Percentiles rank a stretch among this genome's conserved stretches.
These are phyloP conservation scores for Nakazawaea ambrosiae DNA, from an alignment of 805 yeast species.

Conservation along the genomic window DNA sequence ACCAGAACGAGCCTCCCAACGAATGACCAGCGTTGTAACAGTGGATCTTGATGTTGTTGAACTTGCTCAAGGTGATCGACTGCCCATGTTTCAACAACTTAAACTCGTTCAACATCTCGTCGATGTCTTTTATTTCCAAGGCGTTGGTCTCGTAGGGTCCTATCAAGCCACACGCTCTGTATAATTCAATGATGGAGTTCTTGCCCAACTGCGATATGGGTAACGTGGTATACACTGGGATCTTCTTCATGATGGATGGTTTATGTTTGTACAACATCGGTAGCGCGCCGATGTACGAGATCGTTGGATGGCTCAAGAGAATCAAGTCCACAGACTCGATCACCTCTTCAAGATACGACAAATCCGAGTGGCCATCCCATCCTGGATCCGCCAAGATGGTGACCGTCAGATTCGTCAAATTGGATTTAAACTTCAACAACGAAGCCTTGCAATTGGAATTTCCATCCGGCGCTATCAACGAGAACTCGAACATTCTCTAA, in stretches of 20 bases:
- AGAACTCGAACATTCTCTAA: conserved; percentile 12
- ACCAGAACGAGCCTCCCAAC: conserved; percentile 91
- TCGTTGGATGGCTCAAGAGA: conserved; percentile 80
- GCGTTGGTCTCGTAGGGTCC: conserved; percentile 60
- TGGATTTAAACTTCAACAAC: conserved; percentile 35
- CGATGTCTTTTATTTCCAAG: conserved; percentile 68
- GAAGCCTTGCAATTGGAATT: conserved; percentile 30
- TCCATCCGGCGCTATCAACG: conserved; percentile 8
- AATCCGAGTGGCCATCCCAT: conserved; percentile 52
- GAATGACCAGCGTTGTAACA: conserved; percentile 91
- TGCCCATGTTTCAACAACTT: conserved; percentile 82
- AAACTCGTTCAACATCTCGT: conserved; percentile 46
- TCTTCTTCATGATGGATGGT: conserved; percentile 46
- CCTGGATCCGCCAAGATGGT: conserved; percentile 65
- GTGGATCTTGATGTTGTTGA: conserved; percentile 57
- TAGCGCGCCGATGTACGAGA: conserved; percentile 75
- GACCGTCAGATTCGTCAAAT: conserved; percentile 34
- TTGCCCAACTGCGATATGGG: conserved; percentile 87
- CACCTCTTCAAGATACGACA: conserved; percentile 34
- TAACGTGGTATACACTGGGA: conserved; percentile 82
- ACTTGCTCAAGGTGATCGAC: conserved; percentile 53
- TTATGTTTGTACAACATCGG: conserved; percentile 54
- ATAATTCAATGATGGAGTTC: conserved; percentile 76
- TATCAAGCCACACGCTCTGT: conserved; percentile 62
- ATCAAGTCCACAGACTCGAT: conserved; percentile 55